Evolutionary conservation across 768 basidiomycete genomes (phyloP).

Genomic region (Agrocybe pediades): DNA sequence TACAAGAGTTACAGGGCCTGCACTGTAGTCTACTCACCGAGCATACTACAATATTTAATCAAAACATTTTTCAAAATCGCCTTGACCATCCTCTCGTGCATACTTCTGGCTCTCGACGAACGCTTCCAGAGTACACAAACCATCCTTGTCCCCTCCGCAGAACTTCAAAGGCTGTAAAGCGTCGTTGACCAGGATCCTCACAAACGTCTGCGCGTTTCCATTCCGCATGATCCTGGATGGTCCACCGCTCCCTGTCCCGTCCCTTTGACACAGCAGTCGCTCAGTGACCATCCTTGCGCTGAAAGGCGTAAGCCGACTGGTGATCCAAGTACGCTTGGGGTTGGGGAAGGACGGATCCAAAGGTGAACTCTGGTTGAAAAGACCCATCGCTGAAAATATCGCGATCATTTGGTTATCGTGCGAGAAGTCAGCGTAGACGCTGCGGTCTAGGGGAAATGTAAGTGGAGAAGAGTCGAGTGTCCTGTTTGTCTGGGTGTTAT

Average conservation of each 20-base stretch:
- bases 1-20: too few species aligned
- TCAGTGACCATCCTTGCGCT: conserved; percentile 60
- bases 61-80: conserved; percentile 67
- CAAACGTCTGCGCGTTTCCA: conserved; percentile 43
- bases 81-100: conserved; percentile 64
- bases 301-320: conserved; percentile 72
- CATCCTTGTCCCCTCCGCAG: conserved; percentile 52
- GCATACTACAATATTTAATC: neutral
- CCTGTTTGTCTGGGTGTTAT: conserved; percentile 74
- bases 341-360: conserved; percentile 36
- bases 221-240: neutral
- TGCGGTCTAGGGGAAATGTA: conserved; percentile 73
- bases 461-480: conserved; percentile 63
- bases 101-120: conserved; percentile 77
- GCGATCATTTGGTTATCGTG: conserved; percentile 88
- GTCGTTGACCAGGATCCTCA: conserved; percentile 81
- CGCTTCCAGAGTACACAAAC: conserved; percentile 61
- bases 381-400: conserved; percentile 66
- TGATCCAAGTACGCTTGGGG: conserved; percentile 48
- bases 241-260: neutral
- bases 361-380: conserved; percentile 40
- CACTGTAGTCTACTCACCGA: too few species aligned
- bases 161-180: conserved; percentile 63
- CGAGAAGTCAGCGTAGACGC: conserved; percentile 77
- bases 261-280: neutral